Percentiles rank a stretch among this genome's conserved stretches.
Evolutionary conservation across 2,329 filamentous ascomycete genomes (phyloP).

Genomic region (Aspergillus brunneoviolaceus): DNA sequence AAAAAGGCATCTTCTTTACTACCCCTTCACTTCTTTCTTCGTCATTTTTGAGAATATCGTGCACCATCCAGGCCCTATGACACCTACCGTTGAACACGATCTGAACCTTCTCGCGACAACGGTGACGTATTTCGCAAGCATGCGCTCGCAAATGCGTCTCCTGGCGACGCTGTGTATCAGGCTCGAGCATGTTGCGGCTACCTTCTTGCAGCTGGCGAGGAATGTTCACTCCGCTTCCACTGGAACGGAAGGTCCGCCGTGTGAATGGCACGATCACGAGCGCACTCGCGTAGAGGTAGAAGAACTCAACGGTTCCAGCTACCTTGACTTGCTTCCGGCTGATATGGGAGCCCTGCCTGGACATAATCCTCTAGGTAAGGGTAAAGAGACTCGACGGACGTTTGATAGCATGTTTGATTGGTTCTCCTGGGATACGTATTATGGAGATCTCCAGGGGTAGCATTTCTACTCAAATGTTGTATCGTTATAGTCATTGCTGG

Average conservation of each 20-base stretch:
- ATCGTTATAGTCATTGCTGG: no score
- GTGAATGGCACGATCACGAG: not conserved
- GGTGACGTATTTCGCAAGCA: slow-evolving; percentile 1
- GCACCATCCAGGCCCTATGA: not conserved
- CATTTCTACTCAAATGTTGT: no score
- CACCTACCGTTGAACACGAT: not conserved
- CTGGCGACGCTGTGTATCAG: not conserved
- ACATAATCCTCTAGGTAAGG: not conserved
- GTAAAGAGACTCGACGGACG: not conserved
- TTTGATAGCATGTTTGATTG: slow-evolving; percentile 5
- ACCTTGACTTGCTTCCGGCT: slow-evolving; percentile 6
- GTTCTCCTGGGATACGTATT: slow-evolving; percentile 7
- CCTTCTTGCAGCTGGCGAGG: not conserved
- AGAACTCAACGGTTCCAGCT: not conserved
- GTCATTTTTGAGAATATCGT: slow-evolving; percentile 14
- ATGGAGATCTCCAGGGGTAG: not conserved
- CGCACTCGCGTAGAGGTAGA: not conserved
- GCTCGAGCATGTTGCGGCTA: not conserved
- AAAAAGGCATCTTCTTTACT: slow-evolving; percentile 17
- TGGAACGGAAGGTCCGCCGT: no score
- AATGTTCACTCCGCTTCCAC: not conserved
- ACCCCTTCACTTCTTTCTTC: slow-evolving; percentile 13
- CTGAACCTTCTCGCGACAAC: not conserved
- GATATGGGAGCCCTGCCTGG: not conserved
- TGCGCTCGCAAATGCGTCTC: not conserved